Evolutionary conservation across 306 rosid genomes (phyloP), one percentile per base, ranked within the genome.

Genomic region (Trifolium dubium): DNA sequence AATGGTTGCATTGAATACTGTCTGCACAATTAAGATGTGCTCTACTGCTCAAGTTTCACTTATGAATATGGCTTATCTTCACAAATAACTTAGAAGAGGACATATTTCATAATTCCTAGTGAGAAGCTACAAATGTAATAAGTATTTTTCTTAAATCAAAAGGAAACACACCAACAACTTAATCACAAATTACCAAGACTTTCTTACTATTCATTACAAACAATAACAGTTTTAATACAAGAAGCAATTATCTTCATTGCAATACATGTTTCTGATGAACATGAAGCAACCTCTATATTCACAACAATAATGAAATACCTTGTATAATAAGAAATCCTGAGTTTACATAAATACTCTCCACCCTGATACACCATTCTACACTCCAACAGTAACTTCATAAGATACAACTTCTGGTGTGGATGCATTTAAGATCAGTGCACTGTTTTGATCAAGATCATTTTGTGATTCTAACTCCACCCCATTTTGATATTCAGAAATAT

Each of bases 311-410:
- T 54, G 74, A 67, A 72, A 66, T 51, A 80, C 61, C 69, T 39
- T n/a, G 71, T 30, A 82, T 30, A 82, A 69, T 49, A 79, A n/a
- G 44, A 58, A 71, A 40, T 67, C 81, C 64, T 64, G 68, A 71
- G 63, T 65, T 62, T 76, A 53, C 47, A 64, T 47, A 60, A 60
- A 31, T 60, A 60, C 35, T 56, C 34, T 30, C 32, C 67, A 18
- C 50, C 31, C 3, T 56, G 35, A 5, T 59, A 54, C n/a, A 49
- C 28, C 23, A 79, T 62, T 80, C 60, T 84, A 83, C 89, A 80
- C 85, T 79, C 83, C 94, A 73, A 85, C 87, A 12, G 87, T 2
- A 72, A 87, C 96, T 84, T 91, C 96, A 63, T 78, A 84, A 18
- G 91, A 72, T 77, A 79, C 81, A 74, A 85, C 82, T 72, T 88